These are phyloP conservation scores for Colletotrichum siamense DNA, from an alignment of 2,329 filamentous ascomycete species.

Conservation along the genomic window DNA sequence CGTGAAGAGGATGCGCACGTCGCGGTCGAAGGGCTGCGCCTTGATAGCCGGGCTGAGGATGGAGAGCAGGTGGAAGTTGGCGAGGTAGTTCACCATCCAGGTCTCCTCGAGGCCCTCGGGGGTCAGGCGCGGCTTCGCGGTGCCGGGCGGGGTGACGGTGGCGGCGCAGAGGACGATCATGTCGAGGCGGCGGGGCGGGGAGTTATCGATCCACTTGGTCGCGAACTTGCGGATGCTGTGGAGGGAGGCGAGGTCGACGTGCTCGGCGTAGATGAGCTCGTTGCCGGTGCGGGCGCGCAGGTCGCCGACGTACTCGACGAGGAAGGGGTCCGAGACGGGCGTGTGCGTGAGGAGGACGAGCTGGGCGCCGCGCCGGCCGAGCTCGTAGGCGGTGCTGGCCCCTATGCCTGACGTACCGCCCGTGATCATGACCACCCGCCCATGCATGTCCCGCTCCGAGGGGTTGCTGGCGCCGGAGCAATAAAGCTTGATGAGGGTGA, in stretches of 20 bases:
- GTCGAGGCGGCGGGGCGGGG: slow-evolving; percentile 85
- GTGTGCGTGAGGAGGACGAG: slow-evolving; percentile 88
- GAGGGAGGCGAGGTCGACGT: slow-evolving; percentile 88
- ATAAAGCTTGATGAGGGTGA: slow-evolving; percentile 71
- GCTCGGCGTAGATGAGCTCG: slow-evolving; percentile 91
- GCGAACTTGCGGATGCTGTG: slow-evolving; percentile 92
- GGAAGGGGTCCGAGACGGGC: slow-evolving; percentile 81
- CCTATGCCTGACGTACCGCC: slow-evolving; percentile 95
- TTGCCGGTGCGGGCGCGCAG: slow-evolving; percentile 79
- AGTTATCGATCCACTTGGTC: slow-evolving; percentile 97
- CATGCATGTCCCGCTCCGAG: slow-evolving; percentile 86
- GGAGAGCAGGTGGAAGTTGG: slow-evolving; percentile 92
- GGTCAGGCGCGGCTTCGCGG: slow-evolving; percentile 63
- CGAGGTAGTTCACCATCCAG: slow-evolving; percentile 94
- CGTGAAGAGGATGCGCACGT: slow-evolving; percentile 85
- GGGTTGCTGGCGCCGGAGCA: slow-evolving; percentile 76
- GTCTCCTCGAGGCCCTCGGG: slow-evolving; percentile 84
- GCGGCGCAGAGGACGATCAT: slow-evolving; percentile 90
- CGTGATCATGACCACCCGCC: slow-evolving; percentile 91
- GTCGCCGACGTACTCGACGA: slow-evolving; percentile 92
- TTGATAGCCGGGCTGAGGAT: slow-evolving; percentile 90
- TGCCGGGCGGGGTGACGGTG: slow-evolving; percentile 73
- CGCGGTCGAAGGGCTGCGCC: slow-evolving; percentile 90
- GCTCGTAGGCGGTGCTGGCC: slow-evolving; percentile 73
- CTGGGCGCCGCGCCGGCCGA: slow-evolving; percentile 86